Base-by-base conservation (phyloP, 192 early-diverging fungal genomes). In the Coemansia sp. region DNA sequence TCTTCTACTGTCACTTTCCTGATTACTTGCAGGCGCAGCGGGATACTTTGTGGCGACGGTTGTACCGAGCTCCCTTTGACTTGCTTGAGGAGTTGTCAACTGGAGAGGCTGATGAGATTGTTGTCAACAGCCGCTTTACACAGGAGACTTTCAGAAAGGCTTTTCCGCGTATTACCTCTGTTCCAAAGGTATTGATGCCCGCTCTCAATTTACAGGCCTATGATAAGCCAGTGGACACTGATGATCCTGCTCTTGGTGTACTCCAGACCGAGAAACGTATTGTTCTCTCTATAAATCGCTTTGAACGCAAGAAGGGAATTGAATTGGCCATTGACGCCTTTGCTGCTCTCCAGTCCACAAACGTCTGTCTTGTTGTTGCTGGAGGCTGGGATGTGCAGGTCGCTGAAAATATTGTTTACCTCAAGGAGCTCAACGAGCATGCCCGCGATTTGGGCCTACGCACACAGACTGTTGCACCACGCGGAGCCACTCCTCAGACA, bases 1-100 rank as follows among this genome's bases (percentile, higher is more conserved):
- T 98, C 44, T 98, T 98, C 76, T 98, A 98, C 71, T 95, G 96
- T 70, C 96, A 98, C 60, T 96, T 94, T 65, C 96, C 96, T 0
- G 96, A 98, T 68, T 91, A 93, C 60, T 79, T 95, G 49, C 71
- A 91, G 26, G 87, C 94, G 16, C 68, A 66, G 52, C 84, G 91
- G 4, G 83, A 85, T 26, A 82, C 86, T 3, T 7, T 82, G 12
- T 50, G 88, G 12, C 90, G 90, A 68, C 70, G 66, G 18, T 16
- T 92, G 3, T 98, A 98, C 59, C 87, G 96, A 5, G 26, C 85
- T 5, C 92, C 91, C 5, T 82, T 98, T 48, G 94, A 98, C 73
- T 69, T 78, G 7, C 64, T 96, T 0, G 96, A 98, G 71, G 92
- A 94, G 66, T 57, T 76, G 18, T 94, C 94, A 6, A 98, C 94